A percentile compares a stretch with the other conserved stretches of the same genome.
Evolutionary conservation across 2,329 filamentous ascomycete genomes (phyloP).

Genomic region (Neophaeococcomyces aloes): DNA sequence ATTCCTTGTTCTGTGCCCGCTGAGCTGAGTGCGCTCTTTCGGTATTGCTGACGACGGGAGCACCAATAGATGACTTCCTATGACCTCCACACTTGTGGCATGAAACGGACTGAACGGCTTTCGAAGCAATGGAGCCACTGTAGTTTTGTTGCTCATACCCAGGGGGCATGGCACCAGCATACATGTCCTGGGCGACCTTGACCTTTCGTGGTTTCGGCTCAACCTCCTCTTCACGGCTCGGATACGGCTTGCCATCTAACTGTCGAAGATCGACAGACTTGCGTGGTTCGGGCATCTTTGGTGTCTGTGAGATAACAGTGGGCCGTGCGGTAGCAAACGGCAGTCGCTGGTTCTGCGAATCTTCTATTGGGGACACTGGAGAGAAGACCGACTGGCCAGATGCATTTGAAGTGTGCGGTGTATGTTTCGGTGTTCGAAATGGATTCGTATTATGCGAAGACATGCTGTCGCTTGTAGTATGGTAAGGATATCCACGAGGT

Average conservation of each 20-base stretch:
- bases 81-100: conserved; percentile 7
- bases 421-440: conserved; percentile 3
- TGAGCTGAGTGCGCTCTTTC: not conserved
- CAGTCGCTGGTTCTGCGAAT: conserved; percentile 8
- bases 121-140: conserved; percentile 7
- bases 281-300: conserved; percentile 7
- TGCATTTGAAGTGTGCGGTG: conserved; percentile 1
- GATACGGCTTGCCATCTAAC: conserved; percentile 17
- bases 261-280: conserved; percentile 14
- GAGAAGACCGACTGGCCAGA: conserved; percentile 10
- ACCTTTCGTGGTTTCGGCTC: conserved; percentile 14
- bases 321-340: conserved; percentile 8
- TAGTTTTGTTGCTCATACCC: conserved; percentile 16
- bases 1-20: conserved; percentile 3
- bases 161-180: conserved; percentile 19
- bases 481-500: not conserved
- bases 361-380: conserved; percentile 17
- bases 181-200: conserved; percentile 22
- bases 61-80: not conserved
- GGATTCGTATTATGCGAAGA: conserved; percentile 1
- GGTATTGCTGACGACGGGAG: not conserved
- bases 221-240: conserved; percentile 7
- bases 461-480: not conserved
- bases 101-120: conserved; percentile 5
- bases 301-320: conserved; percentile 7